Base-by-base conservation (phyloP, 2,329 filamentous ascomycete genomes). In the Chrysosporium keratinophilum region DNA sequence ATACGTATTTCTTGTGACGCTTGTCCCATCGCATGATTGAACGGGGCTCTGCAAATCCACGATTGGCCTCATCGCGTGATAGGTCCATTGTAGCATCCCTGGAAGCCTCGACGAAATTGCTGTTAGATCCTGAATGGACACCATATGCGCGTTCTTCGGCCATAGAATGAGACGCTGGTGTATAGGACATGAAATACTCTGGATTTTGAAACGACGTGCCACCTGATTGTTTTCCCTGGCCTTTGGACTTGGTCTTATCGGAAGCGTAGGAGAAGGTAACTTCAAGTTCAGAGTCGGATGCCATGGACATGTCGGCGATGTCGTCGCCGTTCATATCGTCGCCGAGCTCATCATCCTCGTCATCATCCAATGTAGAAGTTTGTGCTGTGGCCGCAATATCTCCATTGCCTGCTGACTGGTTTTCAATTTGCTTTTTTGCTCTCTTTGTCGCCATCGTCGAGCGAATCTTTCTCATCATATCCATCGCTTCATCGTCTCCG, bases 141-240 rank as follows among this genome's bases (percentile, higher is more conserved):
- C 90, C 89, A 71, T 98, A 98, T 11, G 84, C 93, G 52, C 87
- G 85, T 66, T 96, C 89, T 71, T 97, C 91, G 50, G 85, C 87
- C 3, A 85, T 77, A 68, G 91, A 93, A 62, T 81, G 79, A 41
- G 82, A 83, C 57, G 86, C 84, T 0, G 93, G 93, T 1, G 82
- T 87, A 76, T 98, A 98, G 9, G 88, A 87, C 89, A 98, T 97
- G 81, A 94, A 98, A 62, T 93, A 82, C 43, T 96, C 90, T 0
- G 83, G 79, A 67, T 96, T 90, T 65, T 87, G 82, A 78, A 83
- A 95, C 44, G 83, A 79, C 28, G 59, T 59, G 2, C 40, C 35
- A 31, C 43, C 23, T 14, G 52, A 39, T 23, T 52, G 40, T 19
- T 50, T 20, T 15, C 54, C 40, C 65, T 54, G 48, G 57, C 54